Conservation (phyloP, 768 basidiomycete genomes). For the Tulasnella sp. region DNA sequence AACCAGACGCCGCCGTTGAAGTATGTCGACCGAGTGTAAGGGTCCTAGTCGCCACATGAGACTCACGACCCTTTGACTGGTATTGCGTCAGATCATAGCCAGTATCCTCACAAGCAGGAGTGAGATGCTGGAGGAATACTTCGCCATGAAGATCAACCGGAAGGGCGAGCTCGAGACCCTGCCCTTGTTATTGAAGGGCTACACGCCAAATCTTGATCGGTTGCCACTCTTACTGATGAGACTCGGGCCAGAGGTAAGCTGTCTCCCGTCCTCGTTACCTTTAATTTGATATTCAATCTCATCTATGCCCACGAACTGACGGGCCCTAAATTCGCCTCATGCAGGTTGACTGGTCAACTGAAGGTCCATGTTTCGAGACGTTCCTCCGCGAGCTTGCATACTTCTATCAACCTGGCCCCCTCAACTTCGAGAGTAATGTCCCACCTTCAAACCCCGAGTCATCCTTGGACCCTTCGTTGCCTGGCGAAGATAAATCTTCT, state of each 20-base stretch:
- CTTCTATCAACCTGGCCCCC: conserved; percentile 71
- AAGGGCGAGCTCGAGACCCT: conserved; percentile 61
- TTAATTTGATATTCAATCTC: too few relatives aligned
- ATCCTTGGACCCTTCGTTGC: conserved; percentile 19
- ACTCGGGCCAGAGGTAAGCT: conserved; percentile 79
- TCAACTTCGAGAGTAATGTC: conserved; percentile 20
- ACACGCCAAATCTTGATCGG: conserved; percentile 83
- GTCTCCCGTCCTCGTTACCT: too few relatives aligned
- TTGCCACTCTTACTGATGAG: conserved; percentile 84
- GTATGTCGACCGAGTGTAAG: conserved; percentile 30
- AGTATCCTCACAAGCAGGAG: conserved; percentile 47
- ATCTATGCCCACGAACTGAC: too few relatives aligned
- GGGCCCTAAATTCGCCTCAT: too few relatives aligned
- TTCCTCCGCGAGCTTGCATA: conserved; percentile 84
- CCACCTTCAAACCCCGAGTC: conserved; percentile 21
- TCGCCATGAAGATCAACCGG: conserved; percentile 59
- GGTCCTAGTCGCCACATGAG: not conserved
- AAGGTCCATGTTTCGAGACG: conserved; percentile 72
- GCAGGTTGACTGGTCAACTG: conserved; percentile 82
- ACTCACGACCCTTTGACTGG: not conserved
- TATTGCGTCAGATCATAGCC: conserved; percentile 43
- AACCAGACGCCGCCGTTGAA: conserved; percentile 54
- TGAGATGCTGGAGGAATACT: conserved; percentile 89
- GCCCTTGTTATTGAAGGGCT: conserved; percentile 75
- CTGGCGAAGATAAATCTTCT: conserved; percentile 43